Conservation (phyloP, 495 filamentous ascomycete genomes). For the Penicillium canescens region DNA sequence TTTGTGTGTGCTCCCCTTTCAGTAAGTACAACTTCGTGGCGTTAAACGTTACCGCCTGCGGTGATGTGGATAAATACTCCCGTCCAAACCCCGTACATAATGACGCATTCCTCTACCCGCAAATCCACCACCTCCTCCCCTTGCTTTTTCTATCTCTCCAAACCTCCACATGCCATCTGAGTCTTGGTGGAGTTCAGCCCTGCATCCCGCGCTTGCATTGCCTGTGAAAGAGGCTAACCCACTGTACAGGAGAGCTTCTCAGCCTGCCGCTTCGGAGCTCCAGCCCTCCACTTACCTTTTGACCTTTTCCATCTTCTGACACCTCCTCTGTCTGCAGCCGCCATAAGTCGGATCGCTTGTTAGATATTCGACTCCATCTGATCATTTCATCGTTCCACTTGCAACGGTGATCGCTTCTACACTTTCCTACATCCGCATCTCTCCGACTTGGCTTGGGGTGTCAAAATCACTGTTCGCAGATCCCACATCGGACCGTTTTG, state of each 20-base stretch:
- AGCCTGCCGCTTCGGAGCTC: conserved; percentile 16
- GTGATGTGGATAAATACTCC: conserved; percentile 15
- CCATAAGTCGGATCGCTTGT: background rate
- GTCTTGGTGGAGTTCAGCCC: conserved; percentile 24
- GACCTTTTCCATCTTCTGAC: conserved; percentile 11
- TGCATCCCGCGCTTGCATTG: conserved; percentile 6
- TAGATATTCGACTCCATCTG: background rate
- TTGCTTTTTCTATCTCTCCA: conserved; percentile 4
- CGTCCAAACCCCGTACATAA: conserved; percentile 31
- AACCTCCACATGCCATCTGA: conserved; percentile 24
- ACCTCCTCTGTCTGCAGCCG: background rate
- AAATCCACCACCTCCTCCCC: conserved; percentile 17
- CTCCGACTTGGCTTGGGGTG: background rate
- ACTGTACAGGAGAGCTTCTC: conserved; percentile 20
- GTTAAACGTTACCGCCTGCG: background rate
- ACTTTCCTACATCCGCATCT: background rate
- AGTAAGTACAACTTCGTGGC: conserved; percentile 2
- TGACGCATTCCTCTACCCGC: conserved; percentile 42
- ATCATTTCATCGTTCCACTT: background rate
- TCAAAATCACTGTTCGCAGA: conserved; percentile 6
- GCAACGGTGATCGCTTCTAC: background rate
- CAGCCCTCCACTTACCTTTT: conserved; percentile 7
- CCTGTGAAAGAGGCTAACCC: conserved; percentile 20
- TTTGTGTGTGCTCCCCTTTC: background rate
- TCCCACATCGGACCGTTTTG: conserved; percentile 4